Evolutionary conservation across 805 yeast species (phyloP).

Genomic region (Candida insectalens): DNA sequence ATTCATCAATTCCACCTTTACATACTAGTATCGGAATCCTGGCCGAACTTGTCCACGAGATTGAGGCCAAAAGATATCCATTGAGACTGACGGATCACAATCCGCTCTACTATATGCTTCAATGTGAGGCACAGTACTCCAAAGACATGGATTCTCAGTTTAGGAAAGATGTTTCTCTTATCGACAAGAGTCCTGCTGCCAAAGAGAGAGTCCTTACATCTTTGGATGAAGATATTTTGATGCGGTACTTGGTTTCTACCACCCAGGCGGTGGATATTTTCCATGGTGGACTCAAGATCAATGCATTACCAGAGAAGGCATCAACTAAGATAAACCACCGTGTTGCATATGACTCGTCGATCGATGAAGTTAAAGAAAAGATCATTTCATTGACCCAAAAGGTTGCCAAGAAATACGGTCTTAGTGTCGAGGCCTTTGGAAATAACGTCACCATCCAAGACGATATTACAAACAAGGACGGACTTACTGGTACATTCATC

Average conservation of each 20-base stretch:
- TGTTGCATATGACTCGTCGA: conserved; percentile 44
- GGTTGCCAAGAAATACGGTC: conserved; percentile 33
- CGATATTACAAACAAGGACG: conserved; percentile 14
- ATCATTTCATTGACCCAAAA: conserved; percentile 28
- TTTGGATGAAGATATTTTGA: conserved; percentile 11
- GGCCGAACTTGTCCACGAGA: conserved; percentile 27
- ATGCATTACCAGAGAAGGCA: conserved; percentile 62
- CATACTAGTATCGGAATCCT: conserved; percentile 38
- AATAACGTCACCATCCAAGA: no score
- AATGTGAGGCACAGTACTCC: conserved; percentile 51
- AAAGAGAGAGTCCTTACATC: conserved; percentile 25
- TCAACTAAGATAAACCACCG: conserved; percentile 49
- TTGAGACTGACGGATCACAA: conserved; percentile 38
- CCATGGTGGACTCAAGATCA: conserved; percentile 61
- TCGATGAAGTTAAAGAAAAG: conserved; percentile 13
- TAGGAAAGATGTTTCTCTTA: conserved; percentile 27
- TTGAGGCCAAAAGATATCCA: conserved; percentile 49
- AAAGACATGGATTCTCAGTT: conserved; percentile 17
- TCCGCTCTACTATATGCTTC: conserved; percentile 46
- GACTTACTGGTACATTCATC: conserved; percentile 33
- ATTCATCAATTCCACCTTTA: conserved; percentile 37
- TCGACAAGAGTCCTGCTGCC: conserved; percentile 19
- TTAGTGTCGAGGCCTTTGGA: conserved; percentile 33
- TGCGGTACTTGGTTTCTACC: conserved; percentile 38
- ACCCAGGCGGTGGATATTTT: conserved; percentile 59